Conservation (phyloP, 2,329 filamentous ascomycete species). For the Thielaviopsis euricoi region DNA sequence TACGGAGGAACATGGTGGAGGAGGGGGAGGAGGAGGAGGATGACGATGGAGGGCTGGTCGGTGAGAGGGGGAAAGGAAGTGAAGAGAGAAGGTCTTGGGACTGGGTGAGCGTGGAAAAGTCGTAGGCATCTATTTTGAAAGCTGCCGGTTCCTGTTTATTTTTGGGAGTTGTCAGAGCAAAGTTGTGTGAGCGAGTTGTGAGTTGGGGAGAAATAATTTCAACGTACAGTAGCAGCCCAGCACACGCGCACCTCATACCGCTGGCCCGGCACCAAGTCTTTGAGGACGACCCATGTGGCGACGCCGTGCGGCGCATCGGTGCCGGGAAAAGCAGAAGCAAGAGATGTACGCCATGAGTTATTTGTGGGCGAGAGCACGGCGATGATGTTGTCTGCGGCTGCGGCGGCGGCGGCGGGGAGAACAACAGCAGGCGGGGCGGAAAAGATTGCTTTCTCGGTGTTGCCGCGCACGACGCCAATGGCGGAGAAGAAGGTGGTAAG, state of each 20-base stretch:
- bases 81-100: conserved; percentile 47
- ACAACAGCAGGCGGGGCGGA: conserved; percentile 48
- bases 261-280: conserved; percentile 49
- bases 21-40: conserved; percentile 23
- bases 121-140: conserved; percentile 53
- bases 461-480: conserved; percentile 31
- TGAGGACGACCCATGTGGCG: conserved; percentile 65
- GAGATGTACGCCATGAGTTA: conserved; percentile 40
- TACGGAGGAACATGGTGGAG: conserved; percentile 48
- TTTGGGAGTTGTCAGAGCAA: not conserved
- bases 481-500: conserved; percentile 9
- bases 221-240: conserved; percentile 77
- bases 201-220: not conserved
- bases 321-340: conserved; percentile 54
- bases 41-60: not conserved
- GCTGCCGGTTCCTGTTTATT: conserved; percentile 60
- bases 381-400: conserved; percentile 46
- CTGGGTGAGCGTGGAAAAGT: conserved; percentile 43
- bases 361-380: conserved; percentile 39
- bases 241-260: conserved; percentile 86
- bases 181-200: not conserved
- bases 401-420: conserved; percentile 26
- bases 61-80: conserved; percentile 21
- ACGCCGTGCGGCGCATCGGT: conserved; percentile 34
- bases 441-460: conserved; percentile 88